Conservation (phyloP, 805 yeast species). For the Ogataea ramenticola region DNA sequence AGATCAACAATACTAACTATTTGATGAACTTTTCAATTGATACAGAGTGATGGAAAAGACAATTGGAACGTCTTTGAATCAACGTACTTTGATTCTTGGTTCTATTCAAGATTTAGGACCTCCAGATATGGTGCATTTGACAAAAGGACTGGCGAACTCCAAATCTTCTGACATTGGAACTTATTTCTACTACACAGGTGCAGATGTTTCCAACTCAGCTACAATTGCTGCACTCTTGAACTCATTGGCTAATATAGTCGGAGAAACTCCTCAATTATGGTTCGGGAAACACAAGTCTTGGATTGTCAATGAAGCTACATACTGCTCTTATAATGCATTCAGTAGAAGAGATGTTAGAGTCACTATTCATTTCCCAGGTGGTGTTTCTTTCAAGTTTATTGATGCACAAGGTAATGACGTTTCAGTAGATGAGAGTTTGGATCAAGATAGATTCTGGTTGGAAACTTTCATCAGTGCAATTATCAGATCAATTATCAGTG, state of each 20-base stretch:
- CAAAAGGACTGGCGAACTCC: conserved; percentile 26
- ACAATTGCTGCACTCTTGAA: conserved; percentile 72
- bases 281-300: conserved; percentile 67
- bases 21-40: neutral
- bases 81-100: conserved; percentile 53
- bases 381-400: conserved; percentile 48
- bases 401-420: conserved; percentile 42
- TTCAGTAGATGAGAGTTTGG: conserved; percentile 35
- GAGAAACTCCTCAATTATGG: conserved; percentile 65
- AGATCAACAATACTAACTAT: conserved; percentile 8
- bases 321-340: conserved; percentile 56
- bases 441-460: conserved; percentile 44
- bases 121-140: conserved; percentile 52
- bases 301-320: conserved; percentile 65
- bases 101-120: conserved; percentile 66
- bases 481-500: conserved; percentile 61
- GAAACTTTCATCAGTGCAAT: conserved; percentile 66
- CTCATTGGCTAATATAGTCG: conserved; percentile 55
- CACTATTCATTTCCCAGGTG: conserved; percentile 69
- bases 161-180: conserved; percentile 55
- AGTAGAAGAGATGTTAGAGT: conserved; percentile 64
- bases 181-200: conserved; percentile 66
- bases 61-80: conserved; percentile 49
- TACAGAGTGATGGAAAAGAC: conserved; percentile 41
- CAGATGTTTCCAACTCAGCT: conserved; percentile 69